phyloP scores from a whole-genome alignment of 805 yeast genomes.

The Candida hispaniensis region DNA sequence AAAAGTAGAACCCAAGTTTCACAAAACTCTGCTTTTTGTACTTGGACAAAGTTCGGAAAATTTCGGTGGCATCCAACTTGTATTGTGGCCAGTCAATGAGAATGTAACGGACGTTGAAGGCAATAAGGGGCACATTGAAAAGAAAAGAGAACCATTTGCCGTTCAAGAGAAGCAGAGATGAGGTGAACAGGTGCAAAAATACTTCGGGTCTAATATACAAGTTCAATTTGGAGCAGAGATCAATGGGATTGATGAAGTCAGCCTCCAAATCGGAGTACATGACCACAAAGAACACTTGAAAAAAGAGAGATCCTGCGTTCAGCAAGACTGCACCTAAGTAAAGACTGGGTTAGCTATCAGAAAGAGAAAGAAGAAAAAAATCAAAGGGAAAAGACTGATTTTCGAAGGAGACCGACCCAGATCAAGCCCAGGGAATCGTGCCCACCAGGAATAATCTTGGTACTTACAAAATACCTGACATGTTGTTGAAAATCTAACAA shows the following conservation, averaged over 20 bases:
- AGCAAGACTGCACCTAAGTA: slow-evolving; percentile 49
- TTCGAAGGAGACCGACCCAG: too few species aligned
- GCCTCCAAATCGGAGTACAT: slow-evolving; percentile 76
- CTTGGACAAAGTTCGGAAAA: slow-evolving; percentile 83
- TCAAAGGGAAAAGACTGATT: too few species aligned
- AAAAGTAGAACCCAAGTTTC: slow-evolving; percentile 81
- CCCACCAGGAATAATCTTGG: too few species aligned
- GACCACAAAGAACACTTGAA: slow-evolving; percentile 86
- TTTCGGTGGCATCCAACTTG: slow-evolving; percentile 92
- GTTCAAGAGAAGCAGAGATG: slow-evolving; percentile 61
- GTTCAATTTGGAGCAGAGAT: slow-evolving; percentile 84
- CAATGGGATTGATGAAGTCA: slow-evolving; percentile 94
- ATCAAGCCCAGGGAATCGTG: too few species aligned
- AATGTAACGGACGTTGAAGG: slow-evolving; percentile 63
- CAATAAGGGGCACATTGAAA: slow-evolving; percentile 74
- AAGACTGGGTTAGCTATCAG: slow-evolving; percentile 19
- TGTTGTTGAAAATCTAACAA: too few species aligned
- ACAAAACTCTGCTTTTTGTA: slow-evolving; percentile 88
- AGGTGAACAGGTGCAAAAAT: slow-evolving; percentile 53
- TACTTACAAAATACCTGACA: too few species aligned
- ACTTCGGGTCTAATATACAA: slow-evolving; percentile 83
- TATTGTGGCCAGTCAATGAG: slow-evolving; percentile 62
- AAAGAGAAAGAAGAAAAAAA: too few species aligned
- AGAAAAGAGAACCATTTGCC: slow-evolving; percentile 91
- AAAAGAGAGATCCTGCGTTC: slow-evolving; percentile 74